Evolutionary conservation across 1,284 basidiomycete species (phyloP), one percentile per base, ranked within the genome.

Genomic region (Wallemia mellicola): DNA sequence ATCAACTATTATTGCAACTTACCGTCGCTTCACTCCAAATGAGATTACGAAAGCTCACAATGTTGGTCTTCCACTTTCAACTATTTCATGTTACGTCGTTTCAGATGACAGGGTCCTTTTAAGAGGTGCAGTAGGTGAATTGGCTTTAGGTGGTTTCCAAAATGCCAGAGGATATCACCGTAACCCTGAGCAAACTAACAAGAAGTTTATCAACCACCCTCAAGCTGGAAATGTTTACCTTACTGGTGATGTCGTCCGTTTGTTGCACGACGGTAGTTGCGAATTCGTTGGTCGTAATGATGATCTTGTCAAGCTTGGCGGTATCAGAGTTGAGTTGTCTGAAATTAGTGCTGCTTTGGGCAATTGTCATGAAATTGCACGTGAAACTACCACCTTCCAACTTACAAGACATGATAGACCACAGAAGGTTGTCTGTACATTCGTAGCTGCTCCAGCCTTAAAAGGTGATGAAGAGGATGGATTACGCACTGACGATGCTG

Each of bases 231-330:
- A 65, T 14, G 62, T 68, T 59, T 69, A 69, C 61, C 64, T 64
- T 54, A 69, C 68, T 27, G 68, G 68, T 27, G 68, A 69, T 58
- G 62, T 69, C 11, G 68, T 65, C 11, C 65, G 68, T 25, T 64
- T 66, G 60, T 62, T 70, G 26, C 63, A 64, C 59, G 66, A 69
- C 59, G 67, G 67, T 15, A 65, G 66, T 38, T 65, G 66, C 55
- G 69, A 71, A 61, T 71, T 69, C 60, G 66, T 71, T 28, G 70
- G 70, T 1, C 65, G 70, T n/a, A 66, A 67, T 59, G 70, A 71
- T 61, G 69, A 71, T 57, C 68, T 70, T 33, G 66, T 71, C 64
- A 71, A 71, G 64, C 66, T 71, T 62, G 67, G 70, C 61, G 70
- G 70, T 24, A 68, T 70, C 59, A 68, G 70, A 9, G 68, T 70